phyloP scores from a whole-genome alignment of 371 early-diverging fungal species.

The Parasitella parasitica region DNA sequence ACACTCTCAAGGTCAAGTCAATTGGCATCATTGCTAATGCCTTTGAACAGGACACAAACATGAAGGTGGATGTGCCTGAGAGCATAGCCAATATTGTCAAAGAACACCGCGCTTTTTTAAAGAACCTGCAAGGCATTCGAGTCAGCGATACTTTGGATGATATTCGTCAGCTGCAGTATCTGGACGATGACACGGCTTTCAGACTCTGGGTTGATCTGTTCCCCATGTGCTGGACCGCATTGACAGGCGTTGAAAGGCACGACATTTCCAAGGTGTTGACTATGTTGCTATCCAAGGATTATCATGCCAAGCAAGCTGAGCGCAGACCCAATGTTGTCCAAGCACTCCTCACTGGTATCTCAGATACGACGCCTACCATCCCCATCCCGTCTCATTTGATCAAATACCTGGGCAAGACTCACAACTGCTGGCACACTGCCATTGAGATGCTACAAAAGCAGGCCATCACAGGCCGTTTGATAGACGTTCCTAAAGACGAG shows the following conservation, averaged over 20 bases:
- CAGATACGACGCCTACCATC: slow-evolving; percentile 70
- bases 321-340: slow-evolving; percentile 92
- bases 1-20: slow-evolving; percentile 54
- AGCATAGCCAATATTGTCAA: slow-evolving; percentile 41
- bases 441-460: slow-evolving; percentile 72
- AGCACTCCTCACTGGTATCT: slow-evolving; percentile 83
- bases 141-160: slow-evolving; percentile 53
- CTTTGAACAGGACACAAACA: slow-evolving; percentile 5
- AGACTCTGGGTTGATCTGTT: slow-evolving; percentile 88
- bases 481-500: slow-evolving; percentile 74
- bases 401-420: slow-evolving; percentile 87
- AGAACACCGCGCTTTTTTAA: slow-evolving; percentile 62
- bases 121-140: slow-evolving; percentile 54
- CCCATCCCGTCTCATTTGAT: slow-evolving; percentile 91
- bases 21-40: slow-evolving; percentile 40
- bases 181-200: slow-evolving; percentile 69
- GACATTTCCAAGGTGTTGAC: slow-evolving; percentile 82
- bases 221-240: slow-evolving; percentile 78
- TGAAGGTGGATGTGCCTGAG: slow-evolving; percentile 31
- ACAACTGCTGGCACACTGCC: slow-evolving; percentile 90
- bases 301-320: slow-evolving; percentile 80
- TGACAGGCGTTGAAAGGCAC: slow-evolving; percentile 76
- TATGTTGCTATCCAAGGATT: slow-evolving; percentile 86
- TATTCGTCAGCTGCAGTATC: slow-evolving; percentile 70
- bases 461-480: slow-evolving; percentile 42